Percentiles rank a stretch among this genome's conserved stretches.
phyloP scores from a whole-genome alignment of 139 green algal genomes.

The Coelastrella sp. region DNA sequence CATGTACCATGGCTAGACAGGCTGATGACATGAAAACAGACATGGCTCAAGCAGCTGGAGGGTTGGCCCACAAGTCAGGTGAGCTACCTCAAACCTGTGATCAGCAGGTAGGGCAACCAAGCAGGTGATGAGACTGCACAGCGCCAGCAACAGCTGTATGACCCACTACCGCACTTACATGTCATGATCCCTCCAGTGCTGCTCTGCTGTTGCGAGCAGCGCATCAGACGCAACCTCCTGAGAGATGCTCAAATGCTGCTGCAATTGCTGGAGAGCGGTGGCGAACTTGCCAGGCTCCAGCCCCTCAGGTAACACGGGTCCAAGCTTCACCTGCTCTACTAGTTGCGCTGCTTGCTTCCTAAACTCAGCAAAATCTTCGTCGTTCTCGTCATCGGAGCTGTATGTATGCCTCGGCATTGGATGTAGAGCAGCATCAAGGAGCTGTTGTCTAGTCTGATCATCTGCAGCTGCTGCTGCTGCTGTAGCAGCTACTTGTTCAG shows the following conservation, averaged over 20 bases:
- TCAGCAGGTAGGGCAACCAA: too few relatives aligned
- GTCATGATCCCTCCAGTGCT: background rate
- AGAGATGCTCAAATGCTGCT: slow-evolving; percentile 1
- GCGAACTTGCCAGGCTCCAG: background rate
- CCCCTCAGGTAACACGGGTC: slow-evolving; percentile 3
- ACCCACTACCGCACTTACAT: background rate
- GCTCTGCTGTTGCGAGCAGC: slow-evolving; percentile 26
- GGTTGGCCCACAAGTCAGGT: too few relatives aligned
- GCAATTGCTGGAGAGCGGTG: slow-evolving; percentile 6
- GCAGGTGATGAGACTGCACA: too few relatives aligned
- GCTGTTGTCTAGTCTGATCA: background rate
- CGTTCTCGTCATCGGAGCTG: slow-evolving; percentile 33
- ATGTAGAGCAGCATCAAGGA: background rate
- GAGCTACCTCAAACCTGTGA: too few relatives aligned
- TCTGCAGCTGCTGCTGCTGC: background rate
- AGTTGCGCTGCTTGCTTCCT: slow-evolving; percentile 29
- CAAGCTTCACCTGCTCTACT: background rate
- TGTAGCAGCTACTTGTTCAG: background rate
- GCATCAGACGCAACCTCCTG: slow-evolving; percentile 24
- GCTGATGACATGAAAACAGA: too few relatives aligned
- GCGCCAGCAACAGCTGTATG: too few relatives aligned
- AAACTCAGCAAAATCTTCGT: slow-evolving; percentile 37
- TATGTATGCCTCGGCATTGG: background rate
- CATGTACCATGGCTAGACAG: too few relatives aligned
- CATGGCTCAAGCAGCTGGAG: too few relatives aligned